These are phyloP conservation scores for Cercophora sp. DNA, from an alignment of 495 filamentous ascomycete genomes.

Conservation along the genomic window DNA sequence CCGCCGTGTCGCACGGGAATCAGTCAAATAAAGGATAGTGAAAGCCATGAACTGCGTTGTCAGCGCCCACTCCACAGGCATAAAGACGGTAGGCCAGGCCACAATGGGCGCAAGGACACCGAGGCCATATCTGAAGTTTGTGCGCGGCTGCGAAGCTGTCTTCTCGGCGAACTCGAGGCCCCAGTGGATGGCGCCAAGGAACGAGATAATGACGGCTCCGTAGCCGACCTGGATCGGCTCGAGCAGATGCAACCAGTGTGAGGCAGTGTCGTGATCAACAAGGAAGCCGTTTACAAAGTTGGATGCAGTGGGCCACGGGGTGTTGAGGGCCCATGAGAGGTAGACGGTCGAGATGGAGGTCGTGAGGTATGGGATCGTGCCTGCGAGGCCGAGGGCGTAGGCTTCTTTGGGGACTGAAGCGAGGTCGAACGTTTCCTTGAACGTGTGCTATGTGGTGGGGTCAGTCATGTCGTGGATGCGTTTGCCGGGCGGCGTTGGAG, in stretches of 20 bases:
- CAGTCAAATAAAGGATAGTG: slow-evolving; percentile 83
- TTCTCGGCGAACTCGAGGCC: slow-evolving; percentile 64
- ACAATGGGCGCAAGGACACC: slow-evolving; percentile 78
- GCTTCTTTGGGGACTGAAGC: slow-evolving; percentile 73
- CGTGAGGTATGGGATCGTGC: slow-evolving; percentile 83
- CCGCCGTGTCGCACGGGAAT: slow-evolving; percentile 65
- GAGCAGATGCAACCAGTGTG: slow-evolving; percentile 68
- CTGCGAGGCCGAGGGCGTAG: slow-evolving; percentile 77
- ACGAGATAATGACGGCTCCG: slow-evolving; percentile 91
- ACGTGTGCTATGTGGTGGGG: slow-evolving; percentile 53
- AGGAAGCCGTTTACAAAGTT: slow-evolving; percentile 48
- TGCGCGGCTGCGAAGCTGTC: slow-evolving; percentile 27
- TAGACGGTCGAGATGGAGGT: slow-evolving; percentile 86
- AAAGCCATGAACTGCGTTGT: slow-evolving; percentile 89
- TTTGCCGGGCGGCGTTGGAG: not conserved
- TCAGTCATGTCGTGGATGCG: not conserved
- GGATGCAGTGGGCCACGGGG: slow-evolving; percentile 58
- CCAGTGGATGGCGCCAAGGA: slow-evolving; percentile 97
- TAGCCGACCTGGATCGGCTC: slow-evolving; percentile 93
- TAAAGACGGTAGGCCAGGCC: slow-evolving; percentile 88
- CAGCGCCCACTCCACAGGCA: slow-evolving; percentile 84
- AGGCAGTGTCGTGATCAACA: slow-evolving; percentile 66
- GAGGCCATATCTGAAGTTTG: slow-evolving; percentile 65
- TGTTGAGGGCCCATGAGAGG: slow-evolving; percentile 76
- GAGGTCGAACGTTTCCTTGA: slow-evolving; percentile 86